Evolutionary conservation across 768 basidiomycete species (phyloP), one percentile per base, ranked within the genome.

Genomic region (Lactarius sanguifluus): DNA sequence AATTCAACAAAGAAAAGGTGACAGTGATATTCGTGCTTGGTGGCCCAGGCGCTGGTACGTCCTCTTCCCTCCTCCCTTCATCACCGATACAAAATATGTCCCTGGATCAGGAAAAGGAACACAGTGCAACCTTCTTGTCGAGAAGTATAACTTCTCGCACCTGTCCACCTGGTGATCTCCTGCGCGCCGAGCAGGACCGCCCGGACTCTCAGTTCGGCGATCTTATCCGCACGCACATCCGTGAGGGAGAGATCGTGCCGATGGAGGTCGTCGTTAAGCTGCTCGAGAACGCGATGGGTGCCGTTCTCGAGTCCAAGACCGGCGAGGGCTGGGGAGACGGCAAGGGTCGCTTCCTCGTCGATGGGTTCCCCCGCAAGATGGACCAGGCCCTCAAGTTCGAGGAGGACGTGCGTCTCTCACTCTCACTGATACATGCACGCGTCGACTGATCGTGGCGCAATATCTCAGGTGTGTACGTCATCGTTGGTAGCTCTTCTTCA

Each of bases 361-460:
- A 99, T 70, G 97, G 96, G 1, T 98, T 98, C 79, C 97, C 96
- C 62, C 85, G 96, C 67, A 95, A 98, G 82, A 95, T 98, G 94
- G 97, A 99, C 75, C 97, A 99, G 78, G 96, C 96, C 0, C 67
- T 89, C 73, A 87, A 88, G 75, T 99, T 98, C 74, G 96, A 98
- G 73, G 81, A 91, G 71, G 82, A 87, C 56, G 96, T 94, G 70
- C 62, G 84, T 77, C 3, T 12, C 1, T 25, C 8, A 13, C 6
- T 41, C 5, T 23, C 52, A 62, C 20, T 18, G 43, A 36, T 45
- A 38, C 30, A 45, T 59, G 12, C 57, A 13, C 65, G 25, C 15
- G 50, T 41, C 10, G 47, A 2, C 36, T 62, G 30, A 32, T 40
- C 18, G 18, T 18, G 7, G 38, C 23, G 32, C 40, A 8, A 45